A percentile compares a stretch with the other conserved stretches of the same genome.
Evolutionary conservation across 768 basidiomycete genomes (phyloP).

Genomic region (Leccinum boreale): DNA sequence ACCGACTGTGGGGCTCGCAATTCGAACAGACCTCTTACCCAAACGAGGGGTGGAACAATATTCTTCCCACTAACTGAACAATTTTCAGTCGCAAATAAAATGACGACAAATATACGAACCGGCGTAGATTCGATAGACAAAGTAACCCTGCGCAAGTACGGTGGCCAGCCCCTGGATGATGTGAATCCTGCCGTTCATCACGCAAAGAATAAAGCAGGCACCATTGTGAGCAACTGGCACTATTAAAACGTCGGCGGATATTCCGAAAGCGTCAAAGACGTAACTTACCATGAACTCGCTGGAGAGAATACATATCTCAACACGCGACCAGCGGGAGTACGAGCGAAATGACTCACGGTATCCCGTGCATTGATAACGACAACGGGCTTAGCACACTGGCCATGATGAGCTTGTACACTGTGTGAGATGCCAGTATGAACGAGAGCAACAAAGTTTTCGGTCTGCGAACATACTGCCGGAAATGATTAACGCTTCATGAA

Average conservation of each 20-base stretch:
- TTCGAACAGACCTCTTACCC: background rate
- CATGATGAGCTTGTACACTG: constrained; percentile 10
- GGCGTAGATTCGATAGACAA: constrained; percentile 13
- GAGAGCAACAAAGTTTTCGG: background rate
- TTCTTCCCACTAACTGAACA: constrained; percentile 6
- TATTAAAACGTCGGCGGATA: background rate
- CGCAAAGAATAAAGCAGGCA: background rate
- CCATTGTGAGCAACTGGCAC: constrained; percentile 1
- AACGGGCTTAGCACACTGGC: background rate
- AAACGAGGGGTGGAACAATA: background rate
- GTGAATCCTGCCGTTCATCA: background rate
- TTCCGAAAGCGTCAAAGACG: background rate
- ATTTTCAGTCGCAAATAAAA: background rate
- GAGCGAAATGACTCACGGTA: constrained; percentile 5
- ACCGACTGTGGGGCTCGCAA: background rate
- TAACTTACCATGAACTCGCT: constrained; percentile 12
- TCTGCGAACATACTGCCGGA: constrained; percentile 5
- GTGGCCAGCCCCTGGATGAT: constrained; percentile 1
- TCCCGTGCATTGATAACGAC: background rate
- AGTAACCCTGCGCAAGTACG: constrained; percentile 5
- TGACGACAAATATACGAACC: background rate
- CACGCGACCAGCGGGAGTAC: background rate
- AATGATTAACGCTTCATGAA: constrained; percentile 8
- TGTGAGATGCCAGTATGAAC: background rate
- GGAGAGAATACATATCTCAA: background rate